phyloP scores from a whole-genome alignment of 768 basidiomycete species.

The Collybia mongolica region DNA sequence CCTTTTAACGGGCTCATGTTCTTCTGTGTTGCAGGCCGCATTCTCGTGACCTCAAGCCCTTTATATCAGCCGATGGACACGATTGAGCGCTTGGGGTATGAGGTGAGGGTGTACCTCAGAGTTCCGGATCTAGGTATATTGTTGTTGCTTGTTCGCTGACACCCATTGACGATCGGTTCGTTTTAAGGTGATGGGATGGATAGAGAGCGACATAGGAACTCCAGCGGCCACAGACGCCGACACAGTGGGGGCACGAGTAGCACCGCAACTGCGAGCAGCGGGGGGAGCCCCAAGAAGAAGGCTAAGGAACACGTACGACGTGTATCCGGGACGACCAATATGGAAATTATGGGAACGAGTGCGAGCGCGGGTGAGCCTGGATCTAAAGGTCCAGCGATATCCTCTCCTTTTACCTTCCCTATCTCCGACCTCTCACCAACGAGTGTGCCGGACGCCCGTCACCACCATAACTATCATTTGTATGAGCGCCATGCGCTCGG shows the following conservation, averaged over 20 bases:
- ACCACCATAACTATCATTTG: neutral
- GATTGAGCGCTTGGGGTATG: conserved; percentile 72
- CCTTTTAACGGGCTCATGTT: neutral
- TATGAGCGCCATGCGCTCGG: too few species aligned
- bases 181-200: conserved; percentile 53
- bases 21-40: conserved; percentile 38
- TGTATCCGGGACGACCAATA: conserved; percentile 28
- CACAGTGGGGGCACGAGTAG: conserved; percentile 22
- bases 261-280: neutral
- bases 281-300: conserved; percentile 14
- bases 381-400: neutral
- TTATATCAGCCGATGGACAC: conserved; percentile 80
- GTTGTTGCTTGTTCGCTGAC: neutral
- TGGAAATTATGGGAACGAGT: conserved; percentile 17
- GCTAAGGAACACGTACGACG: conserved; percentile 17
- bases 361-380: neutral
- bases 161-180: neutral
- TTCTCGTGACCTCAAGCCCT: conserved; percentile 80
- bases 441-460: neutral
- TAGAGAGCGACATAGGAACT: conserved; percentile 31
- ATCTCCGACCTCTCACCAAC: neutral
- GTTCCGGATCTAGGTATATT: conserved; percentile 60
- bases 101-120: conserved; percentile 65
- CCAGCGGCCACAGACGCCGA: conserved; percentile 15
- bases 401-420: conserved; percentile 3